These are phyloP conservation scores for Tausonia pullulans DNA, from an alignment of 1,284 basidiomycete species.

Conservation along the genomic window DNA sequence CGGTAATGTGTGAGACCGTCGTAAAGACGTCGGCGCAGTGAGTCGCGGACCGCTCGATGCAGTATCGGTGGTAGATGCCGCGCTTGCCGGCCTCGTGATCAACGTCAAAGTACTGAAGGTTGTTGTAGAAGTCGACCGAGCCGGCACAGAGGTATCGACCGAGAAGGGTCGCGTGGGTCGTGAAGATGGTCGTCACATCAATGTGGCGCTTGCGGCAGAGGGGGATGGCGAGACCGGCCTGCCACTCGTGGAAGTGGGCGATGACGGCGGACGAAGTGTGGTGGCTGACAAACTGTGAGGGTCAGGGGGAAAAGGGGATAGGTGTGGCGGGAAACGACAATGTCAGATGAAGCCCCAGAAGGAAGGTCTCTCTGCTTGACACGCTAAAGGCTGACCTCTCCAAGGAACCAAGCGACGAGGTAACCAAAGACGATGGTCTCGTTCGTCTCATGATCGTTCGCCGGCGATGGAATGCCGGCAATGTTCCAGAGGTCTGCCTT, in stretches of 20 bases:
- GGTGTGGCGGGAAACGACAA: not conserved
- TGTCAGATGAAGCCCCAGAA: no score
- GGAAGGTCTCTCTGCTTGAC: no score
- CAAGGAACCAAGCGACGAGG: slow-evolving; percentile 97
- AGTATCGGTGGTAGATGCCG: slow-evolving; percentile 68
- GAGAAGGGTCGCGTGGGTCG: slow-evolving; percentile 66
- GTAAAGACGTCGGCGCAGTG: slow-evolving; percentile 98
- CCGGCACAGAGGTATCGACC: slow-evolving; percentile 97
- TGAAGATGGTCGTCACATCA: slow-evolving; percentile 82
- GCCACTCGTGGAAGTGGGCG: slow-evolving; percentile 99
- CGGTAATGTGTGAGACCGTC: slow-evolving; percentile 94
- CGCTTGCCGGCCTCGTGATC: slow-evolving; percentile 98
- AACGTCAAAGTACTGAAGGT: slow-evolving; percentile 97
- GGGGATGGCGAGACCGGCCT: slow-evolving; percentile 92
- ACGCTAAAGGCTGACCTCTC: slow-evolving; percentile 59
- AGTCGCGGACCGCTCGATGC: slow-evolving; percentile 86
- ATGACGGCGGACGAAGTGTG: slow-evolving; percentile 75
- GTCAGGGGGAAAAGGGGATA: slow-evolving; percentile 9
- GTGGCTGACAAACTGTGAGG: slow-evolving; percentile 57
- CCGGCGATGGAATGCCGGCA: slow-evolving; percentile 90
- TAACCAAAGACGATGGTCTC: slow-evolving; percentile 99
- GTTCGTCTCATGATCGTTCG: slow-evolving; percentile 94
- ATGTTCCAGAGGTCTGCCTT: slow-evolving; percentile 96
- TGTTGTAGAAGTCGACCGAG: slow-evolving; percentile 98
- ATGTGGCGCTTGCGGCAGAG: slow-evolving; percentile 92